Evolutionary conservation across 345 rosid species (phyloP).

Genomic region (Eucalyptus regnans): DNA sequence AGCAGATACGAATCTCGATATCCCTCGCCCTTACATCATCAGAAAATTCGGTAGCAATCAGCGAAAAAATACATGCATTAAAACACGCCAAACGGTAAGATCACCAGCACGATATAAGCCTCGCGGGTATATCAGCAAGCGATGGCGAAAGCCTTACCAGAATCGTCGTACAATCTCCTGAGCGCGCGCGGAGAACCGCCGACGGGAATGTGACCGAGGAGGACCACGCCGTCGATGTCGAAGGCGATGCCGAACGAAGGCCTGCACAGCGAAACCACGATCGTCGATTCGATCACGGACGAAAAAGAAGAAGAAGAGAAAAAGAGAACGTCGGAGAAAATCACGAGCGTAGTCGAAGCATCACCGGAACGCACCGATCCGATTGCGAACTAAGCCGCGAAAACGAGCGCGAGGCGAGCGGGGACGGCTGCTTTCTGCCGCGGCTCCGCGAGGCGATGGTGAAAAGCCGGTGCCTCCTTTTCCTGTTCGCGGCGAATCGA

Average conservation of each 20-base stretch:
- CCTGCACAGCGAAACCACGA: no score
- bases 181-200: no score
- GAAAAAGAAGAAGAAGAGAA: no score
- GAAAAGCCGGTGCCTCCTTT: neutral
- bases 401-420: neutral
- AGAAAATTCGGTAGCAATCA: neutral
- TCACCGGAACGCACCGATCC: neutral
- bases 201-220: no score
- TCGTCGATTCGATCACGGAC: no score
- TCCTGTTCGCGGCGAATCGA: neutral
- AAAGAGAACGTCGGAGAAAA: no score
- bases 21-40: neutral
- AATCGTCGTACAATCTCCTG: no score
- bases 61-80: neutral
- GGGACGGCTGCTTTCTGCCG: neutral
- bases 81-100: neutral
- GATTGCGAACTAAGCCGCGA: constrained; percentile 1
- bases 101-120: neutral
- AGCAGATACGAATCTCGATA: neutral
- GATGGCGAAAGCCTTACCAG: no score
- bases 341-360: no score
- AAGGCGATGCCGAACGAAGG: no score
- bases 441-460: neutral
- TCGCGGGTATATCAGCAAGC: no score
- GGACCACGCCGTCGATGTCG: no score